A percentile compares a stretch with the other conserved stretches of the same genome.
These are phyloP conservation scores for Salix caprea DNA, from an alignment of 345 rosid genomes.

Conservation along the genomic window DNA sequence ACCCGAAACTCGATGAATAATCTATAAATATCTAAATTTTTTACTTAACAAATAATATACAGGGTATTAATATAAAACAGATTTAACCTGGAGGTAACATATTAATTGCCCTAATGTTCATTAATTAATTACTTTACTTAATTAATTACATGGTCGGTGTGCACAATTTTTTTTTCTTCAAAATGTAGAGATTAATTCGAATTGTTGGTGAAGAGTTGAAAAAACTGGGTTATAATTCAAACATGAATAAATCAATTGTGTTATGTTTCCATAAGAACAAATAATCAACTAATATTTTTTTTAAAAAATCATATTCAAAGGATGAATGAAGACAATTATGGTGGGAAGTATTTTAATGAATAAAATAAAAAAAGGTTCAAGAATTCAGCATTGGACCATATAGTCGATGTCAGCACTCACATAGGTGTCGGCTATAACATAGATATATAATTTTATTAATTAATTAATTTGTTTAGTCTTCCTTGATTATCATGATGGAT, in stretches of 20 bases:
- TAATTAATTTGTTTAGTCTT: not conserved
- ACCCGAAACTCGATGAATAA: too few species aligned
- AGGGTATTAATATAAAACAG: too few species aligned
- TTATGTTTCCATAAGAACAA: not conserved
- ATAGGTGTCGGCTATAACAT: slow-evolving; percentile 19
- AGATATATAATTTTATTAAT: not conserved
- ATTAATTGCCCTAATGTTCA: too few species aligned
- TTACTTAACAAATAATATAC: too few species aligned
- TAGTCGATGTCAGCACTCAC: slow-evolving; percentile 5
- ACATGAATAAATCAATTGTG: not conserved
- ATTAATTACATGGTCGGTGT: not conserved
- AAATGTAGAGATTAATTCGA: not conserved
- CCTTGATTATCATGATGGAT: not conserved
- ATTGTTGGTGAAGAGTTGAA: not conserved
- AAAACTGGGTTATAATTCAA: not conserved
- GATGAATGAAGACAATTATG: not conserved
- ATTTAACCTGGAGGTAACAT: too few species aligned
- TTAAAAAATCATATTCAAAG: not conserved
- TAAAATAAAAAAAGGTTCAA: slow-evolving; percentile 21
- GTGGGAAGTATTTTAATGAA: not conserved
- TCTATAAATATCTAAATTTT: too few species aligned
- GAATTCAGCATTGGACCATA: slow-evolving; percentile 14
- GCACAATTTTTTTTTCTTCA: not conserved
- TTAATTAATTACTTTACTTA: not conserved
- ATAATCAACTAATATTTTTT: too few species aligned